Conservation (phyloP, 2,329 filamentous ascomycete species). For the Pseudogymnoascus sp. region DNA sequence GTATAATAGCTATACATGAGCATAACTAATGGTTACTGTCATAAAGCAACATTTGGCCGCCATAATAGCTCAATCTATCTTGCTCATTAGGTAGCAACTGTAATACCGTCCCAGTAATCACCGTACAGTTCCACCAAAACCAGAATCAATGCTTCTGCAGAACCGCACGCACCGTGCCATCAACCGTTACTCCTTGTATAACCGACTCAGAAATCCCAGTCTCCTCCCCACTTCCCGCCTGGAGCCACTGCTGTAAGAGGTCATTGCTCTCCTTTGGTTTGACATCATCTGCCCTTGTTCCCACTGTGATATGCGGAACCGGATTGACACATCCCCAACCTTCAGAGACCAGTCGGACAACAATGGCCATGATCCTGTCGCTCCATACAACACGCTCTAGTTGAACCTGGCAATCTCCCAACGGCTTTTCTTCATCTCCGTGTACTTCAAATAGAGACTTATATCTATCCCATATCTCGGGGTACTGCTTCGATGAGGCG, state of each 20-base stretch:
- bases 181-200: slow-evolving; percentile 21
- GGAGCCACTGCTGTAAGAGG: slow-evolving; percentile 66
- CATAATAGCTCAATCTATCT: not conserved
- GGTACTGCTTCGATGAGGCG: slow-evolving; percentile 48
- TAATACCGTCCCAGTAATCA: not conserved
- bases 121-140: not conserved
- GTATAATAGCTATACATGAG: not conserved
- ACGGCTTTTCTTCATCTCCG: slow-evolving; percentile 36
- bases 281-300: slow-evolving; percentile 63
- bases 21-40: not conserved
- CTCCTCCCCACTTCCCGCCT: slow-evolving; percentile 37
- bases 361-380: slow-evolving; percentile 80
- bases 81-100: not conserved
- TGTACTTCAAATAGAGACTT: slow-evolving; percentile 43
- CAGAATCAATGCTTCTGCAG: slow-evolving; percentile 9
- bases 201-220: slow-evolving; percentile 25
- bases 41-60: not conserved
- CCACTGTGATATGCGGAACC: slow-evolving; percentile 81
- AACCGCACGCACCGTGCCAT: slow-evolving; percentile 24
- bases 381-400: slow-evolving; percentile 74
- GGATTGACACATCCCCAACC: slow-evolving; percentile 65
- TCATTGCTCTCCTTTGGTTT: slow-evolving; percentile 96
- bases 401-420: slow-evolving; percentile 57
- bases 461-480: slow-evolving; percentile 71
- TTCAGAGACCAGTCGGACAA: slow-evolving; percentile 61